Evolutionary conservation across 805 yeast species (phyloP).

Genomic region (Candida verbasci): DNA sequence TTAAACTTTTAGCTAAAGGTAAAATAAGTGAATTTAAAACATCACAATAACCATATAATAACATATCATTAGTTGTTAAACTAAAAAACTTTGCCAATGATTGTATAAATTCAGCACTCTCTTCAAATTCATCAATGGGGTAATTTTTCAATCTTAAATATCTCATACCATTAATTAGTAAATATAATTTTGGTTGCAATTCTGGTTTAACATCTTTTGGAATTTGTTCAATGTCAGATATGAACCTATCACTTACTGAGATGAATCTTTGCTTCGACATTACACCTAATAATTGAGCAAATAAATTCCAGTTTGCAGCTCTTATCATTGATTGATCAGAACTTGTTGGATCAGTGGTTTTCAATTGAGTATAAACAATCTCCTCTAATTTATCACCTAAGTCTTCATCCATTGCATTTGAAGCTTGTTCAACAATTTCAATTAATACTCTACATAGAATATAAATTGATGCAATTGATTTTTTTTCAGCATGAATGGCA

Average conservation of each 20-base stretch:
- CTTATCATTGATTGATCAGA: conserved; percentile 64
- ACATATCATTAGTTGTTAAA: conserved; percentile 57
- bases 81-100: conserved; percentile 81
- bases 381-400: conserved; percentile 84
- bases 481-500: conserved; percentile 81
- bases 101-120: conserved; percentile 83
- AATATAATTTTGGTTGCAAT: conserved; percentile 55
- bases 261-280: conserved; percentile 84
- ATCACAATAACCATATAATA: conserved; percentile 78
- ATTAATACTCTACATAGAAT: conserved; percentile 87
- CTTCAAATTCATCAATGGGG: conserved; percentile 88
- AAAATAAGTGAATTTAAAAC: conserved; percentile 70
- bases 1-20: conserved; percentile 78
- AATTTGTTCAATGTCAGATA: conserved; percentile 84
- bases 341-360: conserved; percentile 81
- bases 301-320: conserved; percentile 89
- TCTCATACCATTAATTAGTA: conserved; percentile 89
- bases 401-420: conserved; percentile 71
- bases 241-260: conserved; percentile 88
- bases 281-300: conserved; percentile 83
- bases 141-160: conserved; percentile 72
- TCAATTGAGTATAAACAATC: conserved; percentile 84
- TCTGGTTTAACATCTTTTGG: conserved; percentile 40
- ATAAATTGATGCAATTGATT: conserved; percentile 80
- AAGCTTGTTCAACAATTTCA: conserved; percentile 86